Evolutionary conservation across 2,329 filamentous ascomycete genomes (phyloP), one percentile per base, ranked within the genome.

Genomic region (Penicillium polonicum): DNA sequence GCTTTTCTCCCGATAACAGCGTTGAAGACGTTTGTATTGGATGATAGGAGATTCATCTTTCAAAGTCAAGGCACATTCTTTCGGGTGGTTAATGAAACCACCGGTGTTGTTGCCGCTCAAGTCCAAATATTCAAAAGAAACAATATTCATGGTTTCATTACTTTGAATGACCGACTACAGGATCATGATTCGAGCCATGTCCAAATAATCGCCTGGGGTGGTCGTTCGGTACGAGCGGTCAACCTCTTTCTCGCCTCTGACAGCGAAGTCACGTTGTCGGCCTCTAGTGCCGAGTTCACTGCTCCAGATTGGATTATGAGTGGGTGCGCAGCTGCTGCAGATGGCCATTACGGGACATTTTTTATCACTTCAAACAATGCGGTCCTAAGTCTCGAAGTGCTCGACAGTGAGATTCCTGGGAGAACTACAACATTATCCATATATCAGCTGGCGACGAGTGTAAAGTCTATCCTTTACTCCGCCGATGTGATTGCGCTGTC

Each of bases 291-390:
- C 7, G 82, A 82, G 64, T 76, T 77, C 25, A 72, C 72, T 3
- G 83, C 84, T 2, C 80, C 83, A 5, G 91, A 96, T 73, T 94
- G 91, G 91, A 86, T 95, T 61, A 83, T 93, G 65, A 85, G 90
- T 70, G 87, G 82, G 36, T 83, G 83, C 66, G 59, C 59, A 35
- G 72, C 5, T 70, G 57, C 69, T 35, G 55, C 63, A 41, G 60
- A 69, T 55, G 53, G 62, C 31, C 45, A 62, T 2, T 68, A 69
- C 29, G 70, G 74, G 12, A 85, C 83, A 17, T 85, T 85, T 17
- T 74, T 94, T 12, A 80, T 95, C 17, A 96, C 92, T 2, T 91
- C 93, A 1, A 92, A 97, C 74, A 97, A 97, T 79, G 88, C 91
- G 49, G 79, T 95, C 5, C 73, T 90, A 7, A 79, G 80, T 31